A percentile compares a stretch with the other conserved stretches of the same genome.
These are phyloP conservation scores for Tulasnella sp. DNA, from an alignment of 768 basidiomycete species.

Conservation along the genomic window DNA sequence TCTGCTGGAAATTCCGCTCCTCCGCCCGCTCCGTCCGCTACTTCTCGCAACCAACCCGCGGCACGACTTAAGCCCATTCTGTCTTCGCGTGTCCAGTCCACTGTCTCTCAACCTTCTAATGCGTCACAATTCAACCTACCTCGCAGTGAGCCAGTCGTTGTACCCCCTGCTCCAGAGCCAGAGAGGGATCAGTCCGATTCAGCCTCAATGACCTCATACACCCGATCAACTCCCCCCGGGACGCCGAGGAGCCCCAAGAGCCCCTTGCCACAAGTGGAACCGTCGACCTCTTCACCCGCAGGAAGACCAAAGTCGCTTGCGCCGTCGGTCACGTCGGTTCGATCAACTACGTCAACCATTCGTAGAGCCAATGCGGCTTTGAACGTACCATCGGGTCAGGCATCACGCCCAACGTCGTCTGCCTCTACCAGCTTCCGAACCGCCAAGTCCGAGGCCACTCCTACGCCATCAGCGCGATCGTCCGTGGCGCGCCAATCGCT, in stretches of 20 bases:
- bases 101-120: constrained; percentile 9
- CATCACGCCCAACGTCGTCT: neutral
- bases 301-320: constrained; percentile 28
- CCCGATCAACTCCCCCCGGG: constrained; percentile 5
- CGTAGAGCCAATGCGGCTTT: constrained; percentile 22
- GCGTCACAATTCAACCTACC: neutral
- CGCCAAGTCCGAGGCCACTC: neutral
- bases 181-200: neutral
- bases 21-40: constrained; percentile 17
- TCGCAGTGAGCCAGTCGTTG: neutral
- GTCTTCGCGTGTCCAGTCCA: constrained; percentile 5
- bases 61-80: constrained; percentile 16
- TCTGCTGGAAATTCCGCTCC: neutral
- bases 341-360: constrained; percentile 36
- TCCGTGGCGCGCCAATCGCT: neutral
- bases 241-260: neutral
- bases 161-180: neutral
- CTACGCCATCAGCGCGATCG: neutral
- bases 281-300: neutral
- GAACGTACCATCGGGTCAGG: neutral
- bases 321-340: constrained; percentile 34
- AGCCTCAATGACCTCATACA: neutral
- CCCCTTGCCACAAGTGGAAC: constrained; percentile 4
- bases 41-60: neutral
- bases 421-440: neutral